These are phyloP conservation scores for Suillus subaureus DNA, from an alignment of 768 basidiomycete species.

Conservation along the genomic window DNA sequence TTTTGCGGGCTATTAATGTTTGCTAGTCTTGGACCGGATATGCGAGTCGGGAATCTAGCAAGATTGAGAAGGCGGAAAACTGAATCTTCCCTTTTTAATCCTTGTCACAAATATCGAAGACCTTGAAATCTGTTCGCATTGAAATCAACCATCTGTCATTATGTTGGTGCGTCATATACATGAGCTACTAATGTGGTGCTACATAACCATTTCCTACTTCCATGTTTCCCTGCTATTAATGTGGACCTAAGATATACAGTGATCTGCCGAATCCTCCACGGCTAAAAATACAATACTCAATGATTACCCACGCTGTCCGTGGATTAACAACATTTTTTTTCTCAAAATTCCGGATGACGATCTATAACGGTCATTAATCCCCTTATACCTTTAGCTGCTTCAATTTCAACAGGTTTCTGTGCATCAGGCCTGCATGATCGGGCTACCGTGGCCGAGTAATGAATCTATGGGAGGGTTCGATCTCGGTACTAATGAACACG, in stretches of 20 bases:
- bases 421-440: constrained; percentile 38
- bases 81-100: constrained; percentile 9
- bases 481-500: constrained; percentile 15
- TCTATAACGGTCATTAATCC: constrained; percentile 41
- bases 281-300: constrained; percentile 26
- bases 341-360: constrained; percentile 30
- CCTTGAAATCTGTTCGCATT: neutral
- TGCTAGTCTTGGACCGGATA: constrained; percentile 96
- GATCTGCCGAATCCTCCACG: constrained; percentile 12
- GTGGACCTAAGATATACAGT: constrained; percentile 20
- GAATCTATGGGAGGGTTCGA: constrained; percentile 30
- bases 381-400: constrained; percentile 36
- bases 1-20: constrained; percentile 20
- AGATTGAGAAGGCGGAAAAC: constrained; percentile 55
- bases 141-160: constrained; percentile 8
- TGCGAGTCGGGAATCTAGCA: constrained; percentile 73
- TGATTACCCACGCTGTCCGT: constrained; percentile 22
- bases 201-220: constrained; percentile 29
- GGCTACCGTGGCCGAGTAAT: constrained; percentile 38
- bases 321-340: constrained; percentile 6
- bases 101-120: neutral
- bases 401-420: constrained; percentile 38
- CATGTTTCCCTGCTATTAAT: constrained; percentile 18
- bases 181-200: constrained; percentile 26
- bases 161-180: constrained; percentile 9